Percentiles rank a stretch among this genome's conserved stretches.
Conservation (phyloP, 2,329 filamentous ascomycete species). For the Colletotrichum paranaense region DNA sequence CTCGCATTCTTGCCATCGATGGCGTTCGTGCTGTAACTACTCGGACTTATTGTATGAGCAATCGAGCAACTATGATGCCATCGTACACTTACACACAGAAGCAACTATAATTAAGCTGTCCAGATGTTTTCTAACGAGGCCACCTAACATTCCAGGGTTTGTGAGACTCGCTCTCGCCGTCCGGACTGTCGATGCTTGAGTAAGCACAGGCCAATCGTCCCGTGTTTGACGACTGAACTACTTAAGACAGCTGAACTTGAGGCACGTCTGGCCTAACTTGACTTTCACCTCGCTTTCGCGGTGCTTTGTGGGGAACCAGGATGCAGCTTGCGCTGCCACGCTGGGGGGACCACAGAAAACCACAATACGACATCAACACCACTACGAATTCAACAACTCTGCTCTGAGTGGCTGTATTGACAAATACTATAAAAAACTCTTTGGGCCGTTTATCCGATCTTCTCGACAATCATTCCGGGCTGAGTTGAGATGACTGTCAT, state of each 20-base stretch:
- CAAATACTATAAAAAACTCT: neutral
- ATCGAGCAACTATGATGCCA: too few relatives aligned
- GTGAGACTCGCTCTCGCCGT: constrained; percentile 10
- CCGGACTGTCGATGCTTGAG: neutral
- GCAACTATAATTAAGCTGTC: too few relatives aligned
- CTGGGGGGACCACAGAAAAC: neutral
- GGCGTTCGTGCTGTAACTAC: too few relatives aligned
- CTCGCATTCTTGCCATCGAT: too few relatives aligned
- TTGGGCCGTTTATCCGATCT: neutral
- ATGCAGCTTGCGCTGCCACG: neutral
- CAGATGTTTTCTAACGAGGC: too few relatives aligned
- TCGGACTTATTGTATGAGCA: too few relatives aligned
- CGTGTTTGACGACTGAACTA: neutral
- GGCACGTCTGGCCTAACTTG: neutral
- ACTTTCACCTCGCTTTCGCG: constrained; percentile 13
- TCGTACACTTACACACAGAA: too few relatives aligned
- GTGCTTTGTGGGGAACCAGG: neutral
- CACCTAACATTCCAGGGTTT: too few relatives aligned
- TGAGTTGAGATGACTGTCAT: neutral
- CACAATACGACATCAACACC: neutral
- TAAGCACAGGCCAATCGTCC: constrained; percentile 14
- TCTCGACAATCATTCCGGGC: neutral
- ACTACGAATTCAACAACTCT: neutral
- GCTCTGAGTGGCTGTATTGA: neutral
- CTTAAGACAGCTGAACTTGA: constrained; percentile 1